Evolutionary conservation across 108 stramenopile genomes (phyloP).

Genomic region (Chaetoceros muelleri): DNA sequence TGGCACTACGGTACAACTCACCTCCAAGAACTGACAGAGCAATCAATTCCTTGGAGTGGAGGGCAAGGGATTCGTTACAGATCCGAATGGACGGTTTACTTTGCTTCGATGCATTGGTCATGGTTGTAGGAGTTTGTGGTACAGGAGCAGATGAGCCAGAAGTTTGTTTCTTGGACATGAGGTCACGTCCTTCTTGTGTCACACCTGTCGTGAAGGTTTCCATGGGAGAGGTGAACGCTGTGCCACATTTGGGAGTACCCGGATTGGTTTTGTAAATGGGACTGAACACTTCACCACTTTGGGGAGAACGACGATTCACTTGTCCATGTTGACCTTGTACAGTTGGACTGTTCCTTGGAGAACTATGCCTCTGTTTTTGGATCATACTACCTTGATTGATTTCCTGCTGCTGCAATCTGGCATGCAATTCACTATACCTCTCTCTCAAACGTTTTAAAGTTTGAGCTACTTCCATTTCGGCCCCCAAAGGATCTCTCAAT

Average conservation of each 20-base stretch:
- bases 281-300: neutral
- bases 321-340: neutral
- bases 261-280: neutral
- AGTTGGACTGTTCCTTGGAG: neutral
- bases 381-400: no score
- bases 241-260: neutral
- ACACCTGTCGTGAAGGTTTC: neutral
- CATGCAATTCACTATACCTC: constrained; percentile 49
- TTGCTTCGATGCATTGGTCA: neutral
- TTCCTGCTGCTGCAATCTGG: constrained; percentile 20
- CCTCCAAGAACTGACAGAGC: constrained; percentile 38
- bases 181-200: neutral
- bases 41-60: constrained; percentile 24
- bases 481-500: constrained; percentile 37
- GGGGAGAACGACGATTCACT: neutral
- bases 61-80: constrained; percentile 14
- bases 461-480: constrained; percentile 41
- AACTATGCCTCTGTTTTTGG: constrained; percentile 2
- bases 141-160: neutral
- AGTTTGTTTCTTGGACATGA: neutral
- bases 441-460: constrained; percentile 42
- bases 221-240: neutral
- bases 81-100: constrained; percentile 3
- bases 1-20: constrained; percentile 17
- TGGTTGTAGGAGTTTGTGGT: neutral